Base-by-base conservation (phyloP, 257 asterid species). In the Osmanthus fragrans region DNA sequence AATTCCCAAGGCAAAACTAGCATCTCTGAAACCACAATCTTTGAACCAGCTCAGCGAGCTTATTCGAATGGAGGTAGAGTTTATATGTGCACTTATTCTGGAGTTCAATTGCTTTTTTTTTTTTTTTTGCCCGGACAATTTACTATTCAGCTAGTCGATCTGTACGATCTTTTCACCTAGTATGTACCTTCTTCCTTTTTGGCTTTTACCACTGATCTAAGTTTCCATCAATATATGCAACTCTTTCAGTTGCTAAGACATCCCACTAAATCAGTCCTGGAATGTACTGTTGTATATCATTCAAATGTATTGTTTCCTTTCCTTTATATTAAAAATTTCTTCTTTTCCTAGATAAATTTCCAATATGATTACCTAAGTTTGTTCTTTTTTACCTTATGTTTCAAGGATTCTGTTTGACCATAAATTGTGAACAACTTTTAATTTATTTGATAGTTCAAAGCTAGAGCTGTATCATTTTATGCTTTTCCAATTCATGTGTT, bases 31-130 rank as follows among this genome's bases (percentile, higher is more conserved):
- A 86, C 97, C 98, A 18, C 88, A 85, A 70, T 29, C 89, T 6
- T 73, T 89, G 86, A 95, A 92, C 77, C 92, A 91, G 88, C 84
- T 91, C 83, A 86, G 93, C 73, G 97, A 95, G 80, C 94, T 90
- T 77, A 88, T 95, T 45, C 89, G 96, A 58, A 81, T 80, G 71
- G 97, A 95, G 98, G 99, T 95, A 85, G 39, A 81, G 25, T 69
- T 4, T 42, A 40, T 33, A 45, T 66, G 47, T 69, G 23, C 63
- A 80, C 80, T 18, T 18, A 73, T 21, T 76, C 34, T 64, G 32
- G 64, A 47, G 15, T 60, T 86, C 77, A 51, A n/a, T 70, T 81
- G 64, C 54, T 36, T 65, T 1, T 30, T 32, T 76, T 58, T 37
- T 27, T 19, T 42, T 42, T 4, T 51, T 8, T 19, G 63, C 63